phyloP scores from a whole-genome alignment of 306 rosid species.

The Macrotyloma uniflorum region DNA sequence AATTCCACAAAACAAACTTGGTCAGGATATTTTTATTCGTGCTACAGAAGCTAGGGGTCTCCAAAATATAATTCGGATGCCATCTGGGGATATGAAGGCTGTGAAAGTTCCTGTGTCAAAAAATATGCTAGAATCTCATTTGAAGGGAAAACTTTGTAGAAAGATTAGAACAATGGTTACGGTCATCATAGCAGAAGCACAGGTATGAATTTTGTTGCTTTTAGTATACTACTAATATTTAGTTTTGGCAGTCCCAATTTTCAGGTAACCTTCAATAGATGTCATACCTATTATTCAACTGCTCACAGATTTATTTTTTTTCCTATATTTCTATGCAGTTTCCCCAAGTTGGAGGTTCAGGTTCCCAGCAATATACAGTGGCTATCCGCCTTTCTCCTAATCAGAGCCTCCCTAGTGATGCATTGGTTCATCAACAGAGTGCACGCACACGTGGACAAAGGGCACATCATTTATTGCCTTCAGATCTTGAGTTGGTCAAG shows the following conservation, averaged over 20 bases:
- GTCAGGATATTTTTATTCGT: constrained; percentile 90
- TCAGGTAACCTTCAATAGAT: neutral
- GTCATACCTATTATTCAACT: constrained; percentile 1
- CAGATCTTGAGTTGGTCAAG: constrained; percentile 69
- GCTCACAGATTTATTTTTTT: neutral
- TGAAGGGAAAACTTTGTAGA: constrained; percentile 61
- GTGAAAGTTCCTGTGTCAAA: constrained; percentile 90
- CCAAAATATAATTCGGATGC: constrained; percentile 71
- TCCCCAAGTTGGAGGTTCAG: constrained; percentile 64
- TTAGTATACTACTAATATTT: neutral
- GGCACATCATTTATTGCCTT: constrained; percentile 52
- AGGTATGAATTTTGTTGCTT: constrained; percentile 54
- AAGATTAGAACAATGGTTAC: constrained; percentile 77
- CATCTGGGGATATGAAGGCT: constrained; percentile 90
- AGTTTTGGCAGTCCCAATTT: constrained; percentile 16
- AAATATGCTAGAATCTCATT: constrained; percentile 91
- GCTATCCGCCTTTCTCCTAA: constrained; percentile 77
- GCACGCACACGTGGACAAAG: constrained; percentile 85
- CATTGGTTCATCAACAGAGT: constrained; percentile 73
- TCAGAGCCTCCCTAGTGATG: constrained; percentile 47
- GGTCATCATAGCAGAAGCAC: constrained; percentile 71
- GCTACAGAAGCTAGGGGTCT: constrained; percentile 89
- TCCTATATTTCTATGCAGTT: constrained; percentile 58
- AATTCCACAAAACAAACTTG: constrained; percentile 94
- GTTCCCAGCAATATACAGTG: constrained; percentile 70